Conservation (phyloP, 768 basidiomycete species). For the Phlebiopsis gigantea region DNA sequence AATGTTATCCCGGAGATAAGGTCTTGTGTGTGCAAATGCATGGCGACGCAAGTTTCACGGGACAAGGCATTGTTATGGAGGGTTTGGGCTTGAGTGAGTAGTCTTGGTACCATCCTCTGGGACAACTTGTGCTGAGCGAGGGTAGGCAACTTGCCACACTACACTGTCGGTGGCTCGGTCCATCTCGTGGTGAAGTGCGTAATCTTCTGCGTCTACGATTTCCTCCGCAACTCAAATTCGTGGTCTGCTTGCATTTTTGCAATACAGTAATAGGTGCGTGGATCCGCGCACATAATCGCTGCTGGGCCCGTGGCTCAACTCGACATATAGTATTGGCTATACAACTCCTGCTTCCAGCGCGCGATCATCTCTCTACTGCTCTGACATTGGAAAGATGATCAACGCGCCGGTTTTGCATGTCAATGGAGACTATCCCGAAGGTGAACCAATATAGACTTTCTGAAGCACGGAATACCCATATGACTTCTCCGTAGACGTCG, state of each 20-base stretch:
- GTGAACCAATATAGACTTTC: slow-evolving; percentile 23
- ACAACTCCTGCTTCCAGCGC: slow-evolving; percentile 84
- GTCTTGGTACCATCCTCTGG: background rate
- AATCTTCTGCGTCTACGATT: background rate
- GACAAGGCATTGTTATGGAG: slow-evolving; percentile 91
- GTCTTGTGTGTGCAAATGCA: slow-evolving; percentile 90
- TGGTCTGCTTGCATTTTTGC: background rate
- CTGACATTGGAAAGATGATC: slow-evolving; percentile 87
- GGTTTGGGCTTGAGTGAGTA: slow-evolving; percentile 71
- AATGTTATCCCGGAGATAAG: slow-evolving; percentile 49
- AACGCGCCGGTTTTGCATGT: slow-evolving; percentile 86
- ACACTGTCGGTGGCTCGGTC: slow-evolving; percentile 84
- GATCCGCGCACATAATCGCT: background rate
- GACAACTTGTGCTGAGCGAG: background rate
- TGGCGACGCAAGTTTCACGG: slow-evolving; percentile 88
- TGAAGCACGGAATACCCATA: background rate
- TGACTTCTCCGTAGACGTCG: slow-evolving; percentile 56
- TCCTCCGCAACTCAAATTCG: background rate
- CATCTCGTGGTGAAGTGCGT: slow-evolving; percentile 89
- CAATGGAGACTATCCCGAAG: slow-evolving; percentile 89
- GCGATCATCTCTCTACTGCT: slow-evolving; percentile 83
- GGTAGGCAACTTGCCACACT: slow-evolving; percentile 82
- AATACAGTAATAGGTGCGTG: slow-evolving; percentile 51
- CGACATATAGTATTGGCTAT: slow-evolving; percentile 71
- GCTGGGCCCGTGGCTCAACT: no score